Base-by-base conservation (phyloP, 805 yeast genomes). In the Kodamaea laetipori region DNA sequence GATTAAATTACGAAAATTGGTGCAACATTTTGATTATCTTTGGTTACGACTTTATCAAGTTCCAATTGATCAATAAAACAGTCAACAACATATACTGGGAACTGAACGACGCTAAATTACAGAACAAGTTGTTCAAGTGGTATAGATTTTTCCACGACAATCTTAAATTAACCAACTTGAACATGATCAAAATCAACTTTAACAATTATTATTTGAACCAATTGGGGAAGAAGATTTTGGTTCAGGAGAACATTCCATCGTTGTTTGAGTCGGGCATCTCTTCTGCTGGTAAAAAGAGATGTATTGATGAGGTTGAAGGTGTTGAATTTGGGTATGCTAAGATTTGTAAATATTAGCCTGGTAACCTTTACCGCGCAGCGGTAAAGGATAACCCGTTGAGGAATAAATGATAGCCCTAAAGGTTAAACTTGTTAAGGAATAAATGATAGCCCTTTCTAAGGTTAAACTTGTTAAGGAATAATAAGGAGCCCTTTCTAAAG, bases 1-100 rank as follows among this genome's bases (percentile, higher is more conserved):
- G 65, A 19, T 60, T 61, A 16, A 67, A 69, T 30, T 82, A 77
- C 54, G 73, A 69, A 45, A 69, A 69, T 48, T 71, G 75, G 75
- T 71, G 76, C 55, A 69, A 71, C 48, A 58, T 69, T 32, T 55
- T 71, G 19, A 53, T 66, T 31, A 67, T 71, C 21, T 69, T 71
- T 49, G 74, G 73, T 11, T 71, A 71, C 49, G 75, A 71, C 48
- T 71, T 71, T 39, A 67, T 71, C 36, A 58, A 59, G 45, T 45
- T 47, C 43, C 76, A 71, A 49, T 57, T 57, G 19, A 63, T 69
- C 31, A 48, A 51, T 18, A 38, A 44, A 12, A 1, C 36, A 9
- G 37, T 31, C 39, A 52, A 57, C 31, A 57, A 56, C 40, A 45
- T 61, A 6, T 42, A 46, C 30, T 64, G 69, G 69, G 62, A 56